Conservation (phyloP, 306 rosid species). For the Acacia melanoxylon region DNA sequence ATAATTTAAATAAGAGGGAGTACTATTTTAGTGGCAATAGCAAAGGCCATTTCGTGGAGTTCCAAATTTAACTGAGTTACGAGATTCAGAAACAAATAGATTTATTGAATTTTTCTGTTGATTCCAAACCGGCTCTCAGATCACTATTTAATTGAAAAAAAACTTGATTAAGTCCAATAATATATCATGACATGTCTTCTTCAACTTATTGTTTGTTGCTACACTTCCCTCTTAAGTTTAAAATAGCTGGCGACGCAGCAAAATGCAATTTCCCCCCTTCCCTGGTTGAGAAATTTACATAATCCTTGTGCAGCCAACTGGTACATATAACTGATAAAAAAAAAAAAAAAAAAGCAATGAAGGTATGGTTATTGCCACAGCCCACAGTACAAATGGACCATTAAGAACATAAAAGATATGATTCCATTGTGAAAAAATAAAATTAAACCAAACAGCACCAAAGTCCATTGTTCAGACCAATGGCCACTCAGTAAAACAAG, state of each 20-base stretch:
- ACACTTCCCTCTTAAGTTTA: neutral
- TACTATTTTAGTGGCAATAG: neutral
- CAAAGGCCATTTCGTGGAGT: neutral
- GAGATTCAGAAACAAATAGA: neutral
- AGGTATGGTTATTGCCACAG: neutral
- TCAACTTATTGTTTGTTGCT: neutral
- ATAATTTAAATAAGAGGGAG: too few relatives aligned
- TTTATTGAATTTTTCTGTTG: neutral
- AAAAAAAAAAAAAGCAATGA: neutral
- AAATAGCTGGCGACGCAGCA: neutral
- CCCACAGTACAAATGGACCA: neutral
- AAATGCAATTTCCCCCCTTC: neutral
- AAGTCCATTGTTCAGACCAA: conserved; percentile 6
- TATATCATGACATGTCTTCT: neutral
- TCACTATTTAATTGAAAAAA: too few relatives aligned
- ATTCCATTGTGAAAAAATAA: conserved; percentile 10
- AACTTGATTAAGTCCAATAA: neutral
- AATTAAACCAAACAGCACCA: conserved; percentile 20
- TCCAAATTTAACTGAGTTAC: neutral
- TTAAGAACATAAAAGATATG: neutral
- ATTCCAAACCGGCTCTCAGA: neutral
- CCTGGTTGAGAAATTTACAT: neutral
- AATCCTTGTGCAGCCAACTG: neutral
- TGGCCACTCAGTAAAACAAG: conserved; percentile 20
- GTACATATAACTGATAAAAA: neutral